Evolutionary conservation across 1,284 basidiomycete genomes (phyloP).

Genomic region (Tilletia setariae): DNA sequence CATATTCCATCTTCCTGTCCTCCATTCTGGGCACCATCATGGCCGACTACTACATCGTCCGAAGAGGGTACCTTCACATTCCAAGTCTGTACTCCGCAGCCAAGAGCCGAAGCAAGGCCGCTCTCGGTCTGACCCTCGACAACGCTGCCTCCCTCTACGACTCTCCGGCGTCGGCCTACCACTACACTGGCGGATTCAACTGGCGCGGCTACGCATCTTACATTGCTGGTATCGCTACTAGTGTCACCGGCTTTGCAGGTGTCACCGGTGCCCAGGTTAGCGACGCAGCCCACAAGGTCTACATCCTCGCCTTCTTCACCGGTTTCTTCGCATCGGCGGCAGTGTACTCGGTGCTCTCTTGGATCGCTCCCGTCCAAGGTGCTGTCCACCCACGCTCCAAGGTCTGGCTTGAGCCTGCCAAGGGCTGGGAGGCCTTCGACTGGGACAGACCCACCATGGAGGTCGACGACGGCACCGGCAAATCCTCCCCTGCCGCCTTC

Average conservation of each 20-base stretch:
- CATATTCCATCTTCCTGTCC: conserved; percentile 59
- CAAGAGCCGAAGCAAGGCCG: conserved; percentile 23
- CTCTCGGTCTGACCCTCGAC: conserved; percentile 12
- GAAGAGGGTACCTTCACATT: conserved; percentile 69
- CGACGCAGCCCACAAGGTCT: conserved; percentile 42
- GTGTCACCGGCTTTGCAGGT: conserved; percentile 70
- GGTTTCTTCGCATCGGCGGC: conserved; percentile 50
- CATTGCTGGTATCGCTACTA: conserved; percentile 73
- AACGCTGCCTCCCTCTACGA: conserved; percentile 31
- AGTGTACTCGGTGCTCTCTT: conserved; percentile 44
- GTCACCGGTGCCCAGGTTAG: conserved; percentile 42
- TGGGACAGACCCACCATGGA: conserved; percentile 22
- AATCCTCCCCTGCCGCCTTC: not conserved
- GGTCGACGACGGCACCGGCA: not conserved
- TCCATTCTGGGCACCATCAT: conserved; percentile 55
- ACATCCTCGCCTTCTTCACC: conserved; percentile 53
- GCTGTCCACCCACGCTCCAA: conserved; percentile 25
- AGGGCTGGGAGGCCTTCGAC: conserved; percentile 31
- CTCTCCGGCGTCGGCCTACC: conserved; percentile 67
- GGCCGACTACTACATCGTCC: conserved; percentile 71
- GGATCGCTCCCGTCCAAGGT: conserved; percentile 28
- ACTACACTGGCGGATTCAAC: conserved; percentile 68
- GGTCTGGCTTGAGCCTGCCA: conserved; percentile 30
- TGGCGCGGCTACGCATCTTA: conserved; percentile 69
- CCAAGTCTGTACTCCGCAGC: conserved; percentile 65